phyloP scores from a whole-genome alignment of 2,329 filamentous ascomycete genomes.

The Colletotrichum sp. region DNA sequence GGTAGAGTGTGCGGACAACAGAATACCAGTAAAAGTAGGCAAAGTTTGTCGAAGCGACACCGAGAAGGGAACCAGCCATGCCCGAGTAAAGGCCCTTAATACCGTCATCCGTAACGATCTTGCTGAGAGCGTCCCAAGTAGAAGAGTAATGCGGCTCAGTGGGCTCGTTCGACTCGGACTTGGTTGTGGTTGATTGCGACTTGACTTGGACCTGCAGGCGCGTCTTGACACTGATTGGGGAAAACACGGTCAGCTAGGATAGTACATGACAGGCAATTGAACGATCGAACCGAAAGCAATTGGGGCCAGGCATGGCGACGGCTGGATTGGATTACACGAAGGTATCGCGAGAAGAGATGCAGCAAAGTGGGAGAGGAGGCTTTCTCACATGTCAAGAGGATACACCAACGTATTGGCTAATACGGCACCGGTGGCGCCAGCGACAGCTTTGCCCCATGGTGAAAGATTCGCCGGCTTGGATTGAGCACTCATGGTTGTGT shows the following conservation, averaged over 20 bases:
- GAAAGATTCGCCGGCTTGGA: slow-evolving; percentile 76
- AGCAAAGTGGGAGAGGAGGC: not conserved
- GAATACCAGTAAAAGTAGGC: slow-evolving; percentile 99
- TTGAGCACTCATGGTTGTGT: slow-evolving; percentile 52
- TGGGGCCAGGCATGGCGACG: not conserved
- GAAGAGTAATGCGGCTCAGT: slow-evolving; percentile 79
- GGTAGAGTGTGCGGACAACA: slow-evolving; percentile 81
- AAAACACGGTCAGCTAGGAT: slow-evolving; percentile 14
- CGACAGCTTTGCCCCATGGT: slow-evolving; percentile 91
- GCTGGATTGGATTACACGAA: not conserved
- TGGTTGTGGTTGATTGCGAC: slow-evolving; percentile 47
- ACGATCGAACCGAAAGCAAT: not conserved
- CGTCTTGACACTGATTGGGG: slow-evolving; percentile 79
- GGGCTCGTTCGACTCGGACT: slow-evolving; percentile 41
- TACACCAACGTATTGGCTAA: slow-evolving; percentile 96
- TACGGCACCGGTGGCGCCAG: slow-evolving; percentile 90
- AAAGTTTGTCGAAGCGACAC: slow-evolving; percentile 97
- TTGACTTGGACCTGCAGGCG: slow-evolving; percentile 94
- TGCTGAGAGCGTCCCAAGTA: slow-evolving; percentile 85
- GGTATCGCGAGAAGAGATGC: not conserved
- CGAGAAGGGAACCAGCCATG: slow-evolving; percentile 83
- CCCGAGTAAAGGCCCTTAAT: slow-evolving; percentile 85
- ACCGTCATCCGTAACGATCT: slow-evolving; percentile 84
- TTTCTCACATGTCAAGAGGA: slow-evolving; percentile 88
- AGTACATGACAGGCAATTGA: not conserved